Conservation (phyloP, 352 stramenopile genomes). For the Peronospora farinosa region DNA sequence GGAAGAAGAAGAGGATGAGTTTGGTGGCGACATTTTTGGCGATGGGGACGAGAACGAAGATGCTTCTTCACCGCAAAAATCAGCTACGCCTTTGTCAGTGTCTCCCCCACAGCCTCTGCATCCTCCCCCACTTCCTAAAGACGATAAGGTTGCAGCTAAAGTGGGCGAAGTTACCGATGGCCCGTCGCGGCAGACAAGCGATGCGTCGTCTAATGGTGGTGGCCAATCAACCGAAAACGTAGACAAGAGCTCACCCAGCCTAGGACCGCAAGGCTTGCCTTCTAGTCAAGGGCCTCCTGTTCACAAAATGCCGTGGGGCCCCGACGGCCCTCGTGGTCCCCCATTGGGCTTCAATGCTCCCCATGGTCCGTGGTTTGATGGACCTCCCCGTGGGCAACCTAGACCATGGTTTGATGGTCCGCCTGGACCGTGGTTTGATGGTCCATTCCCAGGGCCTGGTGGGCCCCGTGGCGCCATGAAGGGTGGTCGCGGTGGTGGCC, state of each 20-base stretch:
- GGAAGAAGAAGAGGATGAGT: slow-evolving; percentile 79
- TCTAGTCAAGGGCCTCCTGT: slow-evolving; percentile 24
- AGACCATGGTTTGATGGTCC: slow-evolving; percentile 73
- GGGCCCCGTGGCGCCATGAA: slow-evolving; percentile 33
- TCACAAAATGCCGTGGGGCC: slow-evolving; percentile 25
- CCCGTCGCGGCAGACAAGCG: slow-evolving; percentile 18
- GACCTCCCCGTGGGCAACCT: slow-evolving; percentile 42
- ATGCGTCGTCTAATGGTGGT: slow-evolving; percentile 19
- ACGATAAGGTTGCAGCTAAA: slow-evolving; percentile 8
- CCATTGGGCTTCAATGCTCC: slow-evolving; percentile 52
- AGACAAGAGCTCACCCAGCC: slow-evolving; percentile 19
- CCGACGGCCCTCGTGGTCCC: slow-evolving; percentile 34
- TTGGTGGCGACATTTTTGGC: slow-evolving; percentile 80
- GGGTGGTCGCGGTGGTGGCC: slow-evolving; percentile 41
- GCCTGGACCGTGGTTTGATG: slow-evolving; percentile 72
- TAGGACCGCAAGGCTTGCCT: slow-evolving; percentile 24
- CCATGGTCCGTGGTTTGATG: slow-evolving; percentile 67
- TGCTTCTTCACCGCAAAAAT: slow-evolving; percentile 17
- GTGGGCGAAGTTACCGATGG: slow-evolving; percentile 5
- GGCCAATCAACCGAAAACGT: slow-evolving; percentile 16
- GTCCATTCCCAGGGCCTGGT: slow-evolving; percentile 52
- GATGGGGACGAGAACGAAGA: slow-evolving; percentile 51
- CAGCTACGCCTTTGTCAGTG: slow-evolving; percentile 7
- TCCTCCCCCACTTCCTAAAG: slow-evolving; percentile 39
- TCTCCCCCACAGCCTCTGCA: slow-evolving; percentile 29